Evolutionary conservation across 495 filamentous ascomycete genomes (phyloP).

Genomic region (Halenospora varia): DNA sequence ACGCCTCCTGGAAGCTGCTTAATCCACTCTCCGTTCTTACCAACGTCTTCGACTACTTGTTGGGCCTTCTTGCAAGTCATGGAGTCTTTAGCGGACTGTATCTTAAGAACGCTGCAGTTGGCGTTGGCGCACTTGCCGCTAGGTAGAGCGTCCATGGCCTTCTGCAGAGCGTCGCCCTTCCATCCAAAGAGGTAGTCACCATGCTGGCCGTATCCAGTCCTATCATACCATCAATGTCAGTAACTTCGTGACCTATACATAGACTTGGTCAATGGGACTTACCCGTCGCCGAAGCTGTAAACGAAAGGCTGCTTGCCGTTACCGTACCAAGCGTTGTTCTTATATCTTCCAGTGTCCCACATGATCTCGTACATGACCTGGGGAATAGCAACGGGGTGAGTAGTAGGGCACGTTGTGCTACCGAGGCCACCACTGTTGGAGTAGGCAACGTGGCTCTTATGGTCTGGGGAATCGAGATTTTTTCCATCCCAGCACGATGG

Average conservation of each 20-base stretch:
- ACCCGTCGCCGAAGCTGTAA: conserved; percentile 35
- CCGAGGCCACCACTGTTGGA: conserved; percentile 32
- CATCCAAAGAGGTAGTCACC: conserved; percentile 72
- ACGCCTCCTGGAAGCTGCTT: conserved; percentile 8
- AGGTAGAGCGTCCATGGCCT: conserved; percentile 29
- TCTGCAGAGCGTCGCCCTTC: conserved; percentile 46
- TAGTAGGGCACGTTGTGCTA: conserved; percentile 29
- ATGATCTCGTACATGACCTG: conserved; percentile 58
- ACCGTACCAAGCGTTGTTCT: conserved; percentile 40
- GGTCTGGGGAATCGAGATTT: conserved; percentile 44
- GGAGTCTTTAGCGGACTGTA: conserved; percentile 27
- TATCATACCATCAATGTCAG: conserved; percentile 28
- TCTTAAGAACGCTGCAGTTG: conserved; percentile 32
- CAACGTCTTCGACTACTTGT: conserved; percentile 31
- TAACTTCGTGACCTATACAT: conserved; percentile 28
- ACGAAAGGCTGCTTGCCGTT: conserved; percentile 30
- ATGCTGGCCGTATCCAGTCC: conserved; percentile 51
- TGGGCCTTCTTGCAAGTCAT: conserved; percentile 32
- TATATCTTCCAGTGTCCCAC: conserved; percentile 46
- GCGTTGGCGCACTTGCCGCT: conserved; percentile 28
- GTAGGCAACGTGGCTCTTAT: conserved; percentile 54
- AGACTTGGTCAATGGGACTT: conserved; percentile 9
- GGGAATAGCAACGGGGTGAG: conserved; percentile 52
- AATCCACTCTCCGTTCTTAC: conserved; percentile 5
- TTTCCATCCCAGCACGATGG: conserved; percentile 88